Evolutionary conservation across 768 basidiomycete genomes (phyloP).

Genomic region (Rhodotorula paludigena): DNA sequence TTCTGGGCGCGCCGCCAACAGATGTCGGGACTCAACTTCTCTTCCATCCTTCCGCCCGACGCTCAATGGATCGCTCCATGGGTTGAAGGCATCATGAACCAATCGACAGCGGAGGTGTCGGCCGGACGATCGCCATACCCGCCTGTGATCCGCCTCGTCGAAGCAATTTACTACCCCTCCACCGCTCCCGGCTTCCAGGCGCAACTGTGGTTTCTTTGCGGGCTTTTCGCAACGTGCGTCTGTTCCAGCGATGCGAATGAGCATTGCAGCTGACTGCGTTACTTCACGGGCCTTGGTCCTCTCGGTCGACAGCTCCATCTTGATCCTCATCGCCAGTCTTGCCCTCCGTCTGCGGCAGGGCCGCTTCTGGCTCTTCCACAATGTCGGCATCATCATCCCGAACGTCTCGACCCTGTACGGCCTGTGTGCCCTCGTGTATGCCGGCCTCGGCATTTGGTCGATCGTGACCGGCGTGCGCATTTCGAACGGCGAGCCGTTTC

Average conservation of each 20-base stretch:
- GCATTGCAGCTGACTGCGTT: too few relatives aligned
- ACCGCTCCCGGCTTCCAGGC: not conserved
- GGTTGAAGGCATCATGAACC: not conserved
- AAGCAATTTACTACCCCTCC: constrained; percentile 1
- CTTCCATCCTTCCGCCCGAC: not conserved
- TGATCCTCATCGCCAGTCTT: constrained; percentile 9
- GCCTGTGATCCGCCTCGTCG: not conserved
- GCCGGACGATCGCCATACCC: constrained; percentile 1
- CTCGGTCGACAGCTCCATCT: not conserved
- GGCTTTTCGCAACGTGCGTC: constrained; percentile 8
- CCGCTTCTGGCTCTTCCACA: constrained; percentile 22
- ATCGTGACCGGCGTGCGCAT: constrained; percentile 10
- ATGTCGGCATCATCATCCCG: constrained; percentile 21
- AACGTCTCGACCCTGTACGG: constrained; percentile 3
- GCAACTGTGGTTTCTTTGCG: constrained; percentile 10
- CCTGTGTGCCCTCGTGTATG: constrained; percentile 10
- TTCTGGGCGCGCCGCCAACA: too few relatives aligned
- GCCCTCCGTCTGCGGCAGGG: constrained; percentile 5
- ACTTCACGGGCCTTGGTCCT: too few relatives aligned
- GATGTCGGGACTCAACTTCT: not conserved
- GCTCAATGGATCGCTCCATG: not conserved
- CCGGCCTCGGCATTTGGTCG: not conserved
- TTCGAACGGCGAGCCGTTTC: not conserved
- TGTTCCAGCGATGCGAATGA: too few relatives aligned
- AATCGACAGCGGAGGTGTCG: not conserved